These are phyloP conservation scores for Babjeviella inositovora DNA, from an alignment of 805 yeast species.

Conservation along the genomic window DNA sequence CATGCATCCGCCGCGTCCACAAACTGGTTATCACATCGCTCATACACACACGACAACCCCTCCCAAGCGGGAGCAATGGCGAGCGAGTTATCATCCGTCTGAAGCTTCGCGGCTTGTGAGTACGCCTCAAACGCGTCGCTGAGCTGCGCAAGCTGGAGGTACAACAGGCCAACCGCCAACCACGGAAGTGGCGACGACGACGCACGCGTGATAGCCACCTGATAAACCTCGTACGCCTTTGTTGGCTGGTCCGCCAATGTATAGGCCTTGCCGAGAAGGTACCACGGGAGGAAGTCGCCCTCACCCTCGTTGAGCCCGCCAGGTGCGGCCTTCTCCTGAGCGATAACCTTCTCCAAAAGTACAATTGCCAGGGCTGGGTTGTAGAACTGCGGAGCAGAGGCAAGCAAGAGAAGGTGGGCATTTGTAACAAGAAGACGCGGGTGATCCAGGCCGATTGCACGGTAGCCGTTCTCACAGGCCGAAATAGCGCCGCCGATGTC, in stretches of 20 bases:
- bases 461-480: slow-evolving; percentile 30
- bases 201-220: slow-evolving; percentile 34
- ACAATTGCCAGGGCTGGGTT: slow-evolving; percentile 18
- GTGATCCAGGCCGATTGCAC: slow-evolving; percentile 23
- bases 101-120: slow-evolving; percentile 43
- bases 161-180: slow-evolving; percentile 50
- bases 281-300: slow-evolving; percentile 45
- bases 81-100: slow-evolving; percentile 24
- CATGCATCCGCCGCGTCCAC: slow-evolving; percentile 49
- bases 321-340: slow-evolving; percentile 7
- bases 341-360: slow-evolving; percentile 15
- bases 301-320: slow-evolving; percentile 6
- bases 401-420: slow-evolving; percentile 28
- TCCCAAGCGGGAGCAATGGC: slow-evolving; percentile 48
- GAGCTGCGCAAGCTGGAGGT: slow-evolving; percentile 39
- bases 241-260: slow-evolving; percentile 25
- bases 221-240: slow-evolving; percentile 37
- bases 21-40: slow-evolving; percentile 43
- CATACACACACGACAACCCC: slow-evolving; percentile 45
- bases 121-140: slow-evolving; percentile 55
- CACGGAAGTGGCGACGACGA: slow-evolving; percentile 42
- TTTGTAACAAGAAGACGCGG: slow-evolving; percentile 28
- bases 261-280: slow-evolving; percentile 35
- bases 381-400: slow-evolving; percentile 8
- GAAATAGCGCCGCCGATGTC: slow-evolving; percentile 30